phyloP scores from a whole-genome alignment of 495 filamentous ascomycete species.

The Entonaema liquescens region DNA sequence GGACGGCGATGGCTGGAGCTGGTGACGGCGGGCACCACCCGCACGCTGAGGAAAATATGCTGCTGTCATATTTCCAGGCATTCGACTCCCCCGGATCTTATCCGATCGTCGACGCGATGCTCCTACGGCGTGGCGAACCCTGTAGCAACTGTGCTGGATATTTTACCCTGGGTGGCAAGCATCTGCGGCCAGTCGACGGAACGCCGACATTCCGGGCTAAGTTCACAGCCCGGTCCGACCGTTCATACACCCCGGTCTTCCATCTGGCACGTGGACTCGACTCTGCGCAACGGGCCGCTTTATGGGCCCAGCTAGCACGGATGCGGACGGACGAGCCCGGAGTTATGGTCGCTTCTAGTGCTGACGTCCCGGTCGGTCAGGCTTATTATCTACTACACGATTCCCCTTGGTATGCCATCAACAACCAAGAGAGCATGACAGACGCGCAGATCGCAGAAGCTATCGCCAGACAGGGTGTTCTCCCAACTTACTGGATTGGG shows the following conservation, averaged over 20 bases:
- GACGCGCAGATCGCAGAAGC: constrained; percentile 44
- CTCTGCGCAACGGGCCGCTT: constrained; percentile 16
- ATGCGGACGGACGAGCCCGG: constrained; percentile 39
- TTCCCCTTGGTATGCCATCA: constrained; percentile 44
- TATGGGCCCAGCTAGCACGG: constrained; percentile 40
- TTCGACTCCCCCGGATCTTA: constrained; percentile 47
- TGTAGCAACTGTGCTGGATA: constrained; percentile 43
- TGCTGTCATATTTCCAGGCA: constrained; percentile 43
- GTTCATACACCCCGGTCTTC: constrained; percentile 44
- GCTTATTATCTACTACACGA: constrained; percentile 42
- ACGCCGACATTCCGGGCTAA: constrained; percentile 41
- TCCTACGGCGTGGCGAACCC: constrained; percentile 40
- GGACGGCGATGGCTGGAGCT: constrained; percentile 31
- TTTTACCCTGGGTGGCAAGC: constrained; percentile 42
- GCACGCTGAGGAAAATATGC: constrained; percentile 45
- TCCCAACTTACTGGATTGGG: constrained; percentile 44
- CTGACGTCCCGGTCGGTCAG: constrained; percentile 32
- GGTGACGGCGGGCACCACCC: constrained; percentile 30
- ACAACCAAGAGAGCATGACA: constrained; percentile 44
- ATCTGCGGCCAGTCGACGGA: constrained; percentile 39
- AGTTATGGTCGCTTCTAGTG: constrained; percentile 27
- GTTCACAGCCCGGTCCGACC: constrained; percentile 42
- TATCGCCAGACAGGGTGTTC: constrained; percentile 35
- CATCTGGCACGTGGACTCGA: constrained; percentile 40
- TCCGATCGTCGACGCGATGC: constrained; percentile 44